Evolutionary conservation across 2,329 filamentous ascomycete species (phyloP), one percentile per base, ranked within the genome.

Genomic region (Pseudogymnoascus verrucosus): DNA sequence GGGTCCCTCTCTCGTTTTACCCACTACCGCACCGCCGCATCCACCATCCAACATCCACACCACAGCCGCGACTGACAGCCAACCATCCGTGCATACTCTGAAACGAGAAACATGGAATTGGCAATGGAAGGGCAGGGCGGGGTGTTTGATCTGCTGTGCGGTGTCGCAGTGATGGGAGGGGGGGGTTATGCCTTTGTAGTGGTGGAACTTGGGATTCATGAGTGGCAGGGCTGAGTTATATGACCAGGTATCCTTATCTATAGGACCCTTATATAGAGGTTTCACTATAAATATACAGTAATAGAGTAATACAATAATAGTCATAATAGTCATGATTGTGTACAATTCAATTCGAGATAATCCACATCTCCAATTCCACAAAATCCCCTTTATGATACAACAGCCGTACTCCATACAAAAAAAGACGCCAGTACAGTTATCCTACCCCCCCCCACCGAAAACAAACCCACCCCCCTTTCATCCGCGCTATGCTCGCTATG

Each of bases 401-500:
- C 28, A 19, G 19, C 42, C 42, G 12, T 47, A 47, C 21, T 47
- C 42, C 42, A 26, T 23, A 26, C 21, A 47, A 14, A 26, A 47
- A 47, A 47, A 26, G 23, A 19, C 42, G 21, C 42, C 42, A 1
- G 11, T 11, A 47, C 42, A 47, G 21, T 47, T 47, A 44, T 21
- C 23, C 23, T 6, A 34, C 1, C 28, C 10, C 21, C 21, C 21
- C 21, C 44, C 14, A 16, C 23, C 44, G 44, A 28, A 51, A 51
- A 51, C 44, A 51, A 51, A 51, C 2, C 12, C 23, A 11, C 42
- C 21, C 42, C 44, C 44, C 3, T 19, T 51, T 51, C 44, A 28
- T 51, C 44, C 23, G 44, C 44, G 44, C 44, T 51, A 51, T 51
- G 44, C 44, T 51, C 44, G 44, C 44, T 51, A 51, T 51, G 44